A percentile compares a stretch with the other conserved stretches of the same genome.
Evolutionary conservation across 495 filamentous ascomycete genomes (phyloP).

Genomic region (Neurospora tetrasperma): DNA sequence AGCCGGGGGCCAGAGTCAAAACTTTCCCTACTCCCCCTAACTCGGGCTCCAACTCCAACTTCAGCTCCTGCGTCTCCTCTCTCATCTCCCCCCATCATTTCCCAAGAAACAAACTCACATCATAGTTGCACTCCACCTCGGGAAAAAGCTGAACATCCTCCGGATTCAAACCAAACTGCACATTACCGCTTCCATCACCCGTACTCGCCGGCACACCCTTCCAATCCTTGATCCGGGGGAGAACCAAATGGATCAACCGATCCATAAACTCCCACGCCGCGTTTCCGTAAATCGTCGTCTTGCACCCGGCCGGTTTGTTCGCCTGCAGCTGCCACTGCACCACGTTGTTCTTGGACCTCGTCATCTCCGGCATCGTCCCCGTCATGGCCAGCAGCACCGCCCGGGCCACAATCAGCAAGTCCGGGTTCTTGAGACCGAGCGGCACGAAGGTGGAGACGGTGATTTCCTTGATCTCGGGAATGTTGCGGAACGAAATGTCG

Average conservation of each 20-base stretch:
- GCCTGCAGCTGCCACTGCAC: slow-evolving; percentile 47
- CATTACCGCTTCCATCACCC: slow-evolving; percentile 82
- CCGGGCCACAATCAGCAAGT: slow-evolving; percentile 66
- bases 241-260: slow-evolving; percentile 74
- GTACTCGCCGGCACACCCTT: slow-evolving; percentile 61
- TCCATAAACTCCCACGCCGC: slow-evolving; percentile 81
- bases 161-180: slow-evolving; percentile 64
- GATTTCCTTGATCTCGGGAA: slow-evolving; percentile 72
- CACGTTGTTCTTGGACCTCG: slow-evolving; percentile 49
- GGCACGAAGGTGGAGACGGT: slow-evolving; percentile 67
- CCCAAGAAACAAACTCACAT: slow-evolving; percentile 49
- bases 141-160: slow-evolving; percentile 74
- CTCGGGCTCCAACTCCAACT: neutral
- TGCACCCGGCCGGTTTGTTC: slow-evolving; percentile 54
- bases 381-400: slow-evolving; percentile 80
- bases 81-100: neutral
- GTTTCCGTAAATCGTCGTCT: slow-evolving; percentile 60
- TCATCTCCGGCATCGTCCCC: slow-evolving; percentile 60
- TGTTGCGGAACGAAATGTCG: slow-evolving; percentile 72
- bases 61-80: neutral
- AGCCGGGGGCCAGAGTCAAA: neutral
- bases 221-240: slow-evolving; percentile 94
- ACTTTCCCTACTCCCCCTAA: too few species aligned
- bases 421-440: slow-evolving; percentile 49
- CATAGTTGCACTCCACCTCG: slow-evolving; percentile 85